phyloP scores from a whole-genome alignment of 2,329 filamentous ascomycete genomes.

The Davidsoniella virescens region DNA sequence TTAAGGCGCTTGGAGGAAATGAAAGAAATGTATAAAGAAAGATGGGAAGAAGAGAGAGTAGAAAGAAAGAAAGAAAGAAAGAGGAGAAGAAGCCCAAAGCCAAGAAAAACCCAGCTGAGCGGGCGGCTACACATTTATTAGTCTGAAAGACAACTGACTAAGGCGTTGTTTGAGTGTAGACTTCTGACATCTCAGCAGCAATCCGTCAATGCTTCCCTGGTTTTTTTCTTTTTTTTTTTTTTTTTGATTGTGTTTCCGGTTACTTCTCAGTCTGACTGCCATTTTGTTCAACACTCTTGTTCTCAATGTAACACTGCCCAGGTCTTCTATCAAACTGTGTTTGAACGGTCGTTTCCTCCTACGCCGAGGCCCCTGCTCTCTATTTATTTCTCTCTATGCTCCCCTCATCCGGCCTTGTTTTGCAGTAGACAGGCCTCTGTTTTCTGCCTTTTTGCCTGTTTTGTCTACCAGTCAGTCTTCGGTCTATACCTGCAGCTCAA shows the following conservation, averaged over 20 bases:
- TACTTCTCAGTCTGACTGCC: no score
- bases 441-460: not conserved
- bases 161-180: no score
- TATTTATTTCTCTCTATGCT: no score
- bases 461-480: not conserved
- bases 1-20: not conserved
- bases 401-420: no score
- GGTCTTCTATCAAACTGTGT: no score
- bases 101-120: not conserved
- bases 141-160: no score
- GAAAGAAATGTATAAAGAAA: slow-evolving; percentile 14
- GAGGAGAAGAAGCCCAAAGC: slow-evolving; percentile 7
- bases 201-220: not conserved
- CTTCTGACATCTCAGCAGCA: no score
- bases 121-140: no score
- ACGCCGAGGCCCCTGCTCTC: no score
- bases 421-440: no score
- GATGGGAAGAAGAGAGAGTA: slow-evolving; percentile 8
- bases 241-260: not conserved
- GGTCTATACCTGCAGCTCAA: no score
- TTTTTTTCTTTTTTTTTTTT: not conserved
- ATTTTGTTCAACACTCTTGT: not conserved
- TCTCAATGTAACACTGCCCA: not conserved
- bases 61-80: slow-evolving; percentile 4
- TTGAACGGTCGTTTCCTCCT: no score